A percentile compares a stretch with the other conserved stretches of the same genome.
Conservation (phyloP, 768 basidiomycete genomes). For the Boletus reticuloceps region DNA sequence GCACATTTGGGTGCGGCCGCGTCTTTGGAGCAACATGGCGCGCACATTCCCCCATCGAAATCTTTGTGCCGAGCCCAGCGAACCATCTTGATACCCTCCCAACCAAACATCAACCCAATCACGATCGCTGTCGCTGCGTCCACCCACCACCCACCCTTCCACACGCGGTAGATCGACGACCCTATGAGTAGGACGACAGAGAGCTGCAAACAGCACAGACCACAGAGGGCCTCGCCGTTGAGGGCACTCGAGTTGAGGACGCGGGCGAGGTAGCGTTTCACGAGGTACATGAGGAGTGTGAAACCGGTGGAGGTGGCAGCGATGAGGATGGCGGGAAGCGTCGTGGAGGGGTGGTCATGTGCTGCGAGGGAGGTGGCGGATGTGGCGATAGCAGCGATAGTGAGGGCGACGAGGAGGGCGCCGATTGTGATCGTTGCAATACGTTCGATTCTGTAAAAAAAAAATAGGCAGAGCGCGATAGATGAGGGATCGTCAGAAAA, state of each 20-base stretch:
- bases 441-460: constrained; percentile 37
- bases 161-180: constrained; percentile 36
- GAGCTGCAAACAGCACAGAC: constrained; percentile 43
- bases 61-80: constrained; percentile 34
- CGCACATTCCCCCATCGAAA: constrained; percentile 41
- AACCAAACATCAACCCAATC: constrained; percentile 40
- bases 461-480: background rate
- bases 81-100: constrained; percentile 45
- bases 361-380: constrained; percentile 35
- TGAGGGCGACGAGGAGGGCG: constrained; percentile 34
- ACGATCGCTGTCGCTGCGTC: constrained; percentile 43
- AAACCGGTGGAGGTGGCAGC: constrained; percentile 39
- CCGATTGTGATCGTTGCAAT: constrained; percentile 37
- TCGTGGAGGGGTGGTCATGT: constrained; percentile 37
- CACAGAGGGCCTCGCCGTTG: constrained; percentile 43
- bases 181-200: constrained; percentile 43
- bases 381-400: constrained; percentile 36
- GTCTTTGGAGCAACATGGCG: background rate
- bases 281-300: constrained; percentile 42
- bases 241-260: constrained; percentile 45
- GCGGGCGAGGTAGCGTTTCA: constrained; percentile 43
- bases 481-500: background rate
- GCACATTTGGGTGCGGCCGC: background rate
- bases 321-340: constrained; percentile 42
- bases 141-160: constrained; percentile 50